Evolutionary conservation across 2,329 filamentous ascomycete species (phyloP).

Genomic region (Penicillium sp.): DNA sequence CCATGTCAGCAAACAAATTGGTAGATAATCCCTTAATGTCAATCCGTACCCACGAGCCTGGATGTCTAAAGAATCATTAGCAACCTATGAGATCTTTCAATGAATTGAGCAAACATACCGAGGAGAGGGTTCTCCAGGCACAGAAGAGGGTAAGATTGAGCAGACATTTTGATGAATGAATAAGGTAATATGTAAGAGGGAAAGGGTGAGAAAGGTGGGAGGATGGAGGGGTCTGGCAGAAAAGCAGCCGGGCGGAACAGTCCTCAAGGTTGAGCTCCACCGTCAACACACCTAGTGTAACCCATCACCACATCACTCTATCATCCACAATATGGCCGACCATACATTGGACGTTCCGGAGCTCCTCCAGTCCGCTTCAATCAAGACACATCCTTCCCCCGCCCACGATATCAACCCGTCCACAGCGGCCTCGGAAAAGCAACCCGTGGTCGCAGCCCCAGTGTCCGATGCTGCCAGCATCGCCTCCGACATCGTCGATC

Average conservation of each 20-base stretch:
- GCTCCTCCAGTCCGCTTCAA: conserved; percentile 75
- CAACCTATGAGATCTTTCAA: neutral
- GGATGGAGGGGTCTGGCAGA: conserved; percentile 26
- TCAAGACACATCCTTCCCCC: conserved; percentile 69
- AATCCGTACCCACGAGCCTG: conserved; percentile 67
- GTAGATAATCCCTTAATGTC: conserved; percentile 4
- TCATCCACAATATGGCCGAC: conserved; percentile 57
- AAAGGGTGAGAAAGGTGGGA: conserved; percentile 8
- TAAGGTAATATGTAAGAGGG: conserved; percentile 6
- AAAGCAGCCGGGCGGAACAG: conserved; percentile 18
- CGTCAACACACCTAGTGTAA: neutral
- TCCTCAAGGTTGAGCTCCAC: conserved; percentile 8
- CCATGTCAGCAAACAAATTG: conserved; percentile 5
- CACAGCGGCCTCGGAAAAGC: conserved; percentile 67
- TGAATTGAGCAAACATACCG: conserved; percentile 50
- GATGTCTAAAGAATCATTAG: conserved; percentile 64
- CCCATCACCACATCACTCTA: neutral
- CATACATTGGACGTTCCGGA: conserved; percentile 68
- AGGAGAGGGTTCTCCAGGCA: conserved; percentile 97
- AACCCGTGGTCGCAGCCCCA: conserved; percentile 57
- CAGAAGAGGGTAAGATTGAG: conserved; percentile 81
- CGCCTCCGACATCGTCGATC: conserved; percentile 48
- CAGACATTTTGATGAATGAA: conserved; percentile 59
- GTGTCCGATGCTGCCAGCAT: conserved; percentile 44
- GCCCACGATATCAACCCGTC: conserved; percentile 76